A percentile compares a stretch with the other conserved stretches of the same genome.
These are phyloP conservation scores for Patellaria atrata DNA, from an alignment of 495 filamentous ascomycete species.

Conservation along the genomic window DNA sequence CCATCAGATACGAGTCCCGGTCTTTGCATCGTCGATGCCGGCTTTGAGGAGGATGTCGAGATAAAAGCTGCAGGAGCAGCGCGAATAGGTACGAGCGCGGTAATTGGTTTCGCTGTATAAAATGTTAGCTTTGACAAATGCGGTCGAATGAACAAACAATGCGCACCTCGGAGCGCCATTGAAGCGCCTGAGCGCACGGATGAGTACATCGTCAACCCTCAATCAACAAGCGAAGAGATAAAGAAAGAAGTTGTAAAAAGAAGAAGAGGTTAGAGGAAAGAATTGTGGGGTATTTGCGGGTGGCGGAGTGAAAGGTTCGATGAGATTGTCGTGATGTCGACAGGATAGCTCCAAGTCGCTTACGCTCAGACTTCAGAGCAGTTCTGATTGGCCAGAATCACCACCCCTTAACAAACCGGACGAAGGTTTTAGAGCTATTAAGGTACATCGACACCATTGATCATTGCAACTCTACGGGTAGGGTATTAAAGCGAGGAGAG, in stretches of 20 bases:
- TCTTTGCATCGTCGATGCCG: slow-evolving; percentile 32
- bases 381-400: no score
- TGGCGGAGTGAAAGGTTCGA: slow-evolving; percentile 9
- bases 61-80: slow-evolving; percentile 36
- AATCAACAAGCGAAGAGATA: slow-evolving; percentile 7
- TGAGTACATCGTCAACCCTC: slow-evolving; percentile 42
- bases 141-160: slow-evolving; percentile 2
- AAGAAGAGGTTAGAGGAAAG: slow-evolving; percentile 14
- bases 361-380: neutral
- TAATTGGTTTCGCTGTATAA: slow-evolving; percentile 43
- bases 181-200: slow-evolving; percentile 49
- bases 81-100: slow-evolving; percentile 45
- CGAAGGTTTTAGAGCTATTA: no score
- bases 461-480: neutral
- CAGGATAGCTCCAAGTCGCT: slow-evolving; percentile 3
- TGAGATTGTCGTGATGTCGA: slow-evolving; percentile 15
- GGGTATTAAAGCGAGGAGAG: no score
- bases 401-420: no score
- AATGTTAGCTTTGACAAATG: slow-evolving; percentile 25
- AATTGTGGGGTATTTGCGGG: slow-evolving; percentile 3
- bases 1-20: slow-evolving; percentile 24
- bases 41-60: slow-evolving; percentile 45
- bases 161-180: slow-evolving; percentile 57
- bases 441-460: neutral
- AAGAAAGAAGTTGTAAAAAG: slow-evolving; percentile 9